Percentiles rank a stretch among this genome's conserved stretches.
Evolutionary conservation across 2,329 filamentous ascomycete species (phyloP).

Genomic region (Furcasterigmium sp.): DNA sequence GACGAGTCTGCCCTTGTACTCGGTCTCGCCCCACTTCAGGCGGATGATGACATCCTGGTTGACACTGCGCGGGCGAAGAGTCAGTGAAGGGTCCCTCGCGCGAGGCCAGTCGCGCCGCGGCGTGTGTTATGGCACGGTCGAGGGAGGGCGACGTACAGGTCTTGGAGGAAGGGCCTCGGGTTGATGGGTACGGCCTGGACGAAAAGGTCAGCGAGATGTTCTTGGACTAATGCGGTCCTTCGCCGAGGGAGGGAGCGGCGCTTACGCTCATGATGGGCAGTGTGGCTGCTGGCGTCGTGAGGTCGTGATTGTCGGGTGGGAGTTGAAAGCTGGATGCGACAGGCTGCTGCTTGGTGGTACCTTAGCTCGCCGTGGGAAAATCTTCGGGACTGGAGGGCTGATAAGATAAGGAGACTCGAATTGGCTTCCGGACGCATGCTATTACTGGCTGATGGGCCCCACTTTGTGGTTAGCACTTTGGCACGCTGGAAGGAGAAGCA

Average conservation of each 20-base stretch:
- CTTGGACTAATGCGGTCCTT: too few species aligned
- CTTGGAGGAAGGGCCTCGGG: constrained; percentile 93
- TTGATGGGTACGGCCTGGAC: constrained; percentile 83
- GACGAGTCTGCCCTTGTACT: constrained; percentile 91
- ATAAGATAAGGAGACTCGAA: constrained; percentile 1
- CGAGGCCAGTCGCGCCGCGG: too few species aligned
- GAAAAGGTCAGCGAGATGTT: constrained; percentile 1
- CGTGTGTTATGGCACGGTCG: too few species aligned
- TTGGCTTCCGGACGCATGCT: too few species aligned
- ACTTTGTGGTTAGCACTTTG: too few species aligned
- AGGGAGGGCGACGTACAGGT: constrained; percentile 61
- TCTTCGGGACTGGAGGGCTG: background rate
- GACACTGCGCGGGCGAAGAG: constrained; percentile 53
- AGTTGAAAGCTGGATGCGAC: background rate
- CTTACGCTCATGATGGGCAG: constrained; percentile 29
- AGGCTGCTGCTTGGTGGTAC: background rate
- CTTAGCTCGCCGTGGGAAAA: background rate
- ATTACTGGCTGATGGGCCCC: too few species aligned
- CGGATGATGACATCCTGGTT: constrained; percentile 87
- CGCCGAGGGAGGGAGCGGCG: too few species aligned
- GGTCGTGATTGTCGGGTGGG: background rate
- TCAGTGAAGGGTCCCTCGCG: too few species aligned
- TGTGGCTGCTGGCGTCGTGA: constrained; percentile 2
- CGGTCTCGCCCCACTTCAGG: constrained; percentile 96
- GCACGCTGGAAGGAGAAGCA: too few species aligned